phyloP scores from a whole-genome alignment of 2,329 filamentous ascomycete genomes.

The Lecanicillium sp. region DNA sequence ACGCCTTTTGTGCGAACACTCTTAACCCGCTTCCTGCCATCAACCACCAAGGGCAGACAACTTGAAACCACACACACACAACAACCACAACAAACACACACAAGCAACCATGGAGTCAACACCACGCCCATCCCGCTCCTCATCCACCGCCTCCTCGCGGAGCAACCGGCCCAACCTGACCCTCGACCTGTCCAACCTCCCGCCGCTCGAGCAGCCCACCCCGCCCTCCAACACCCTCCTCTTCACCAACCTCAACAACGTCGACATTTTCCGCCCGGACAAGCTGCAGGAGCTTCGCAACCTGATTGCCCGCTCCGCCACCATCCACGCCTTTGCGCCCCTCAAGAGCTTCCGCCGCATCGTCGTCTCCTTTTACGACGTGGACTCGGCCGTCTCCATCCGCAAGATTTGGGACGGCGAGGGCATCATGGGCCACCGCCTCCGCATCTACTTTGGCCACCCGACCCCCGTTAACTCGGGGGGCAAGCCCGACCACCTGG shows the following conservation, averaged over 20 bases:
- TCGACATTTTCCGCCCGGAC: slow-evolving; percentile 64
- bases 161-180: slow-evolving; percentile 45
- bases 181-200: slow-evolving; percentile 66
- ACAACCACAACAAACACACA: slow-evolving; percentile 9
- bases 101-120: slow-evolving; percentile 26
- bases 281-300: slow-evolving; percentile 68
- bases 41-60: too few relatives aligned
- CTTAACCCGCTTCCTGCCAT: too few relatives aligned
- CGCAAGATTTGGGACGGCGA: slow-evolving; percentile 69
- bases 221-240: slow-evolving; percentile 77
- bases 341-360: slow-evolving; percentile 79
- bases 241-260: slow-evolving; percentile 70
- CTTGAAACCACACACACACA: too few relatives aligned
- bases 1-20: too few relatives aligned
- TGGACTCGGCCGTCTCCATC: slow-evolving; percentile 62
- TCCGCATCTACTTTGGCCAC: slow-evolving; percentile 63
- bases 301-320: slow-evolving; percentile 61
- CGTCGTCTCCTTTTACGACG: slow-evolving; percentile 67
- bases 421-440: slow-evolving; percentile 59
- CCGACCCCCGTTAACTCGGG: slow-evolving; percentile 47
- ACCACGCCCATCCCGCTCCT: slow-evolving; percentile 31
- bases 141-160: slow-evolving; percentile 37
- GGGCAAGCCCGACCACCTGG: slow-evolving; percentile 50
- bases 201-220: slow-evolving; percentile 62
- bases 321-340: slow-evolving; percentile 70